Percentiles rank a stretch among this genome's conserved stretches.
These are phyloP conservation scores for Colletotrichum sp. DNA, from an alignment of 2,329 filamentous ascomycete species.

Conservation along the genomic window DNA sequence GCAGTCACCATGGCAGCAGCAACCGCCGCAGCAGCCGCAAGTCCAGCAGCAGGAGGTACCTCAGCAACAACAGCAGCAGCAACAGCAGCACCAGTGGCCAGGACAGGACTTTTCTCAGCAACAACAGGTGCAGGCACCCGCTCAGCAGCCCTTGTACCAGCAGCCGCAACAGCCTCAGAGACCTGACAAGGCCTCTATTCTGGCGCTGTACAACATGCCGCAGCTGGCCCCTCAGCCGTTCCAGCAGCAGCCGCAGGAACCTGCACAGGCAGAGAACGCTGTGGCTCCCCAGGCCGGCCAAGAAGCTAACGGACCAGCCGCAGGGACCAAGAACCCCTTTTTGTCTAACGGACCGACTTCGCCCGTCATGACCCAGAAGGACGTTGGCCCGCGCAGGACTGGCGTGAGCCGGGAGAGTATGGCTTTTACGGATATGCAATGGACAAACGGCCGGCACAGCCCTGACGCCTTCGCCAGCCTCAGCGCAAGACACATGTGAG, in stretches of 20 bases:
- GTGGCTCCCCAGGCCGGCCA: constrained; percentile 18
- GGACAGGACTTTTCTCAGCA: constrained; percentile 29
- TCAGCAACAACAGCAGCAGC: constrained; percentile 30
- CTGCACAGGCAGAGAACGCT: neutral
- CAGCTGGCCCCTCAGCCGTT: constrained; percentile 50
- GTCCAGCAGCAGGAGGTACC: constrained; percentile 49
- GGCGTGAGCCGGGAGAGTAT: constrained; percentile 76
- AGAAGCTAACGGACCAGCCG: constrained; percentile 23
- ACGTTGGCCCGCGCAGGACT: constrained; percentile 23
- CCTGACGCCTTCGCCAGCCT: constrained; percentile 82
- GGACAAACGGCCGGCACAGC: constrained; percentile 75
- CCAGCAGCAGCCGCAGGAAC: constrained; percentile 26
- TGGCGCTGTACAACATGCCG: constrained; percentile 74
- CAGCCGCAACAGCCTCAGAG: constrained; percentile 44
- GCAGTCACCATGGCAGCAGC: constrained; percentile 25
- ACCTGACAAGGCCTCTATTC: constrained; percentile 75
- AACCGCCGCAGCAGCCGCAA: constrained; percentile 25
- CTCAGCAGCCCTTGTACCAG: constrained; percentile 32
- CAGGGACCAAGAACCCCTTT: constrained; percentile 64
- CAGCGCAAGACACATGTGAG: constrained; percentile 60
- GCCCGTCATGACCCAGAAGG: constrained; percentile 15
- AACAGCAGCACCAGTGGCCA: constrained; percentile 32
- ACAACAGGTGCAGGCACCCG: constrained; percentile 29
- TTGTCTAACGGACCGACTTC: constrained; percentile 36
- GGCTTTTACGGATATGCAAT: constrained; percentile 66